A percentile compares a stretch with the other conserved stretches of the same genome.
These are phyloP conservation scores for Hevea brasiliensis DNA, from an alignment of 345 rosid genomes.

Conservation along the genomic window DNA sequence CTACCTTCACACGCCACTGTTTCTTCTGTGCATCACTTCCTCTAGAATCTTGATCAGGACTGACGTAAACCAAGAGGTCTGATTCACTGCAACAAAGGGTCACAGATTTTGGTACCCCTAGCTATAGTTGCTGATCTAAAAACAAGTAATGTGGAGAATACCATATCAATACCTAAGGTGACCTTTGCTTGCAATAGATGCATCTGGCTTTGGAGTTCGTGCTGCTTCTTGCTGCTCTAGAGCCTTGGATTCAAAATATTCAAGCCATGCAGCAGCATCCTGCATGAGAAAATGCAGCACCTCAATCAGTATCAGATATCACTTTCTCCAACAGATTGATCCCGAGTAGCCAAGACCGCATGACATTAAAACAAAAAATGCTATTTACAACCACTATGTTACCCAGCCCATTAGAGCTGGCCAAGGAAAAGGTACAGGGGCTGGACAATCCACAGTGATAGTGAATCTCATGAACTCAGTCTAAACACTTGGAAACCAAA, in stretches of 20 bases:
- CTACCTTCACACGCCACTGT: slow-evolving; percentile 62
- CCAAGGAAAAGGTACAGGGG: neutral
- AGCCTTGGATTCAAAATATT: slow-evolving; percentile 91
- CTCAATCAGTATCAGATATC: slow-evolving; percentile 7
- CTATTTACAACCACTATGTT: neutral
- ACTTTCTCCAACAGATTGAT: neutral
- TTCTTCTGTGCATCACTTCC: slow-evolving; percentile 47
- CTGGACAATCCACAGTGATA: neutral
- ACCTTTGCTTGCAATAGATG: slow-evolving; percentile 98
- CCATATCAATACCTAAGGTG: slow-evolving; percentile 83
- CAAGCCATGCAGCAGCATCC: slow-evolving; percentile 99
- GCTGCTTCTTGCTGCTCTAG: slow-evolving; percentile 97
- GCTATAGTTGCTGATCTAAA: slow-evolving; percentile 13
- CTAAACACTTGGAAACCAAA: neutral
- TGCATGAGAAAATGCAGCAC: slow-evolving; percentile 30
- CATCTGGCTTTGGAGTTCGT: slow-evolving; percentile 94
- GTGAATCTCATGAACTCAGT: neutral
- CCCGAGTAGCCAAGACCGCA: neutral
- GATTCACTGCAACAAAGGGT: slow-evolving; percentile 55
- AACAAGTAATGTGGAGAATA: slow-evolving; percentile 46
- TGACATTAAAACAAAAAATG: slow-evolving; percentile 5
- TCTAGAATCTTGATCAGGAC: slow-evolving; percentile 55
- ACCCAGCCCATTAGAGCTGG: neutral
- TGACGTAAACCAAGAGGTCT: slow-evolving; percentile 65
- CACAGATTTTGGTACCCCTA: slow-evolving; percentile 28